phyloP scores from a whole-genome alignment of 2,329 filamentous ascomycete species.

The Ophiostoma ulmi region DNA sequence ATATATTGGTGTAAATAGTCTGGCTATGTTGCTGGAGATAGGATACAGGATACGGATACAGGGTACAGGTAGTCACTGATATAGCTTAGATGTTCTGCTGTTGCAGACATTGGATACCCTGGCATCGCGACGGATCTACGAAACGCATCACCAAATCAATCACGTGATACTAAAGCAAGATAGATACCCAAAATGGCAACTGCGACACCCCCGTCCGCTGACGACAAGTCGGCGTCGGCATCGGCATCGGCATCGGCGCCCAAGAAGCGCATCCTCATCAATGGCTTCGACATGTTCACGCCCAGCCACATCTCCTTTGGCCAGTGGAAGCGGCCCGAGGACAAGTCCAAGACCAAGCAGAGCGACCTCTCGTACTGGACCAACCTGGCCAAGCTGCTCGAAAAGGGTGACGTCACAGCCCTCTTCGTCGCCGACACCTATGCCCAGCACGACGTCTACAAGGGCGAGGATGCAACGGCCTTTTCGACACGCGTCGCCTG shows the following conservation, averaged over 20 bases:
- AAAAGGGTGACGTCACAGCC: slow-evolving; percentile 19
- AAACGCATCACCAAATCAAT: background rate
- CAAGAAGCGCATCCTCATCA: slow-evolving; percentile 8
- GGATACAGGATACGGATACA: too few species aligned
- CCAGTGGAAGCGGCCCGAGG: slow-evolving; percentile 20
- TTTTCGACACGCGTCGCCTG: background rate
- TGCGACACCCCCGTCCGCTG: background rate
- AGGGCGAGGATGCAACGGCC: slow-evolving; percentile 16
- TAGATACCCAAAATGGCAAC: slow-evolving; percentile 2
- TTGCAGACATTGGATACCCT: background rate
- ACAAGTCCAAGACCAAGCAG: slow-evolving; percentile 20
- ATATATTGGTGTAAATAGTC: background rate
- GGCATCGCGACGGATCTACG: background rate
- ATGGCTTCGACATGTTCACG: slow-evolving; percentile 9
- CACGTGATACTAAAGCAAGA: background rate
- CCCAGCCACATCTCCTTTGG: slow-evolving; percentile 9
- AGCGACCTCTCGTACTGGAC: slow-evolving; percentile 20
- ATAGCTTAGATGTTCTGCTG: background rate
- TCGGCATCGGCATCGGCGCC: too few species aligned
- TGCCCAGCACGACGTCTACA: slow-evolving; percentile 17
- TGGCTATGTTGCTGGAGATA: too few species aligned
- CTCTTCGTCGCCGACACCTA: slow-evolving; percentile 24
- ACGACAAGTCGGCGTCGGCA: background rate
- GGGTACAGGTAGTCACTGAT: too few species aligned
- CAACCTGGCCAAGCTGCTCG: slow-evolving; percentile 21